phyloP scores from a whole-genome alignment of 2,329 filamentous ascomycete species.

The Aspergillus eucalypticola region DNA sequence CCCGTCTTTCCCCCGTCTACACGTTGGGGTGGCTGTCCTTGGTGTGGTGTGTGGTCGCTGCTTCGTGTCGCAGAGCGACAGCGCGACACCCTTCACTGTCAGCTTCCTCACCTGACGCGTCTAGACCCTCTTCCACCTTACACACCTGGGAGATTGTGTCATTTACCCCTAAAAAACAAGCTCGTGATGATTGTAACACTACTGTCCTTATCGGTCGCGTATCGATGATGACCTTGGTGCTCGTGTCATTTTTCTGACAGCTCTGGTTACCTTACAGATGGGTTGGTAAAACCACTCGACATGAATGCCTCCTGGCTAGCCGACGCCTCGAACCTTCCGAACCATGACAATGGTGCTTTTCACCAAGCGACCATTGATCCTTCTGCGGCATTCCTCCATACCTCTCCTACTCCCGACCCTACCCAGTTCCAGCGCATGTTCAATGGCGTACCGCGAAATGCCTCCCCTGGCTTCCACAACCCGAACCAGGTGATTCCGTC shows the following conservation, averaged over 20 bases:
- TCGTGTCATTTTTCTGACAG: constrained; percentile 25
- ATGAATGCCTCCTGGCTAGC: constrained; percentile 56
- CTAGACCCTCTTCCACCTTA: constrained; percentile 17
- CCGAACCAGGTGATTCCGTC: constrained; percentile 83
- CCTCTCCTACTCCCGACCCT: constrained; percentile 49
- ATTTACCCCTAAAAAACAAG: constrained; percentile 2
- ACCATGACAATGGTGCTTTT: constrained; percentile 52
- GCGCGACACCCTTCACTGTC: constrained; percentile 22
- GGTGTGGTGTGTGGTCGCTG: constrained; percentile 21
- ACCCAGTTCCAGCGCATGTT: constrained; percentile 66
- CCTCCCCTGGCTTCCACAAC: constrained; percentile 75
- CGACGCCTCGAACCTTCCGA: constrained; percentile 50
- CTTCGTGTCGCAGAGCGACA: constrained; percentile 27
- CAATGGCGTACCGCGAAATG: constrained; percentile 81
- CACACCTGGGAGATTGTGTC: constrained; percentile 10
- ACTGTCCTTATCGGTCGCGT: constrained; percentile 24
- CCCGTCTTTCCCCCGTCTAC: constrained; percentile 9
- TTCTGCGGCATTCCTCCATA: constrained; percentile 50
- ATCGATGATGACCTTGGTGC: constrained; percentile 21
- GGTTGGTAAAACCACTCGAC: constrained; percentile 49
- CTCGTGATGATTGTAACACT: constrained; percentile 5
- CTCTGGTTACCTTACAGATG: constrained; percentile 41
- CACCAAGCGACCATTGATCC: constrained; percentile 49
- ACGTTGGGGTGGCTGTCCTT: constrained; percentile 22
- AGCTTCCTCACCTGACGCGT: constrained; percentile 28